These are phyloP conservation scores for Ilyonectria robusta DNA, from an alignment of 2,329 filamentous ascomycete genomes.

Conservation along the genomic window DNA sequence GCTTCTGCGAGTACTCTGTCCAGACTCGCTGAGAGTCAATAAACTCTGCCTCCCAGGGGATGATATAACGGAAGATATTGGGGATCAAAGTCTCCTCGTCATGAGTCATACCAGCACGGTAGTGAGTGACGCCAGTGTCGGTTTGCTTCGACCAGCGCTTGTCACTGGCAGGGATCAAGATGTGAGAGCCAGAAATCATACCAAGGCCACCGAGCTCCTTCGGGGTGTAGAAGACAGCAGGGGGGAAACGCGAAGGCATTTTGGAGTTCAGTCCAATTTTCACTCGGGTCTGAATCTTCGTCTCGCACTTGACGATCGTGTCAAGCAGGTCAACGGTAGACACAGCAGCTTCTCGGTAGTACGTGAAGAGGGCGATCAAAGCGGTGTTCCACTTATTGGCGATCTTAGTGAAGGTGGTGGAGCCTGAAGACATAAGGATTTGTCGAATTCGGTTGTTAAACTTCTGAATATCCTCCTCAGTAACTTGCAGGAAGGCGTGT, in stretches of 20 bases:
- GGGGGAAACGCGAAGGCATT: conserved; percentile 98
- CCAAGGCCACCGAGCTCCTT: conserved; percentile 97
- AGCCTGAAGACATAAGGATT: conserved; percentile 99
- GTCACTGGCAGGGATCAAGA: conserved; percentile 96
- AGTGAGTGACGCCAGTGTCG: conserved; percentile 96
- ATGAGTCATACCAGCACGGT: conserved; percentile 97
- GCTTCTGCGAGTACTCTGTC: conserved; percentile 99
- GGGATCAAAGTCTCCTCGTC: conserved; percentile 98
- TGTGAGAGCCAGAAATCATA: conserved; percentile 99
- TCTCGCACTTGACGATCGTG: conserved; percentile 99
- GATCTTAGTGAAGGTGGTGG: conserved; percentile 99
- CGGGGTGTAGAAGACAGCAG: conserved; percentile 98
- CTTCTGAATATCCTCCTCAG: conserved; percentile 97
- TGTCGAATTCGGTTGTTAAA: conserved; percentile 99
- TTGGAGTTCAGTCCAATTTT: conserved; percentile 99
- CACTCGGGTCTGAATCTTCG: conserved; percentile 98
- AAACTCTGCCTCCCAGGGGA: conserved; percentile 99
- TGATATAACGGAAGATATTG: conserved; percentile 99
- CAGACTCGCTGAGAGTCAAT: conserved; percentile 99
- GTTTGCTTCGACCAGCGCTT: conserved; percentile 99
- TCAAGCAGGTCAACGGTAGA: conserved; percentile 95
- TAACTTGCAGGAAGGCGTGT: conserved; percentile 97
- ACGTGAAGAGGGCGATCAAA: conserved; percentile 96
- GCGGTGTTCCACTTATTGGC: conserved; percentile 99
- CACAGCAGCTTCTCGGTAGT: conserved; percentile 97